Evolutionary conservation across 1,139 yeast genomes (phyloP).

Genomic region (Torulaspora pretoriensis): DNA sequence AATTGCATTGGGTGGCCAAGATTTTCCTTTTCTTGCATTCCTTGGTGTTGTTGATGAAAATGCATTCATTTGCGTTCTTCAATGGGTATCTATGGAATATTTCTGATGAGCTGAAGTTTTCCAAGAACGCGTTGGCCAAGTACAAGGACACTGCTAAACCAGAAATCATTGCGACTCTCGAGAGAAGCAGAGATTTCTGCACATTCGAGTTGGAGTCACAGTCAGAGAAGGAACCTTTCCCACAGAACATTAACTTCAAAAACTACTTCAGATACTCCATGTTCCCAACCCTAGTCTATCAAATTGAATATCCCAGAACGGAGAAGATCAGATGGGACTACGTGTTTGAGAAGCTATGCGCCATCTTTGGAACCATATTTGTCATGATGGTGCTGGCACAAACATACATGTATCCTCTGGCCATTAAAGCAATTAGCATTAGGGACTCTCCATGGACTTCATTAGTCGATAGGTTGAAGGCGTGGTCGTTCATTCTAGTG

Average conservation of each 20-base stretch:
- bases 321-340: conserved; percentile 62
- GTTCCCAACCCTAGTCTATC: conserved; percentile 89
- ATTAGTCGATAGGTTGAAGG: conserved; percentile 41
- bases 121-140: conserved; percentile 38
- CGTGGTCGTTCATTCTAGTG: conserved; percentile 59
- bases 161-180: conserved; percentile 37
- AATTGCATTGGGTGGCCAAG: conserved; percentile 82
- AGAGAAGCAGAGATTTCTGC: conserved; percentile 56
- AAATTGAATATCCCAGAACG: conserved; percentile 77
- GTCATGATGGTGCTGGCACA: conserved; percentile 83
- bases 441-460: conserved; percentile 43
- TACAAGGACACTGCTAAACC: conserved; percentile 22
- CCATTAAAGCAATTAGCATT: conserved; percentile 52
- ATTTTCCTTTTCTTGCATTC: conserved; percentile 78
- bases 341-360: conserved; percentile 65
- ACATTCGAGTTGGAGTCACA: conserved; percentile 57
- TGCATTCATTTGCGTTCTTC: conserved; percentile 84
- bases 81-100: conserved; percentile 83
- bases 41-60: conserved; percentile 84
- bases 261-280: conserved; percentile 75
- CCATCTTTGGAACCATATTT: conserved; percentile 80
- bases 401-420: conserved; percentile 70
- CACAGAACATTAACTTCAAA: conserved; percentile 58
- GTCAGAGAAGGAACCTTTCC: conserved; percentile 47
- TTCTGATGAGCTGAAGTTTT: conserved; percentile 50